phyloP scores from a whole-genome alignment of 169 alveolate genomes.

The Theileria orientalis region DNA sequence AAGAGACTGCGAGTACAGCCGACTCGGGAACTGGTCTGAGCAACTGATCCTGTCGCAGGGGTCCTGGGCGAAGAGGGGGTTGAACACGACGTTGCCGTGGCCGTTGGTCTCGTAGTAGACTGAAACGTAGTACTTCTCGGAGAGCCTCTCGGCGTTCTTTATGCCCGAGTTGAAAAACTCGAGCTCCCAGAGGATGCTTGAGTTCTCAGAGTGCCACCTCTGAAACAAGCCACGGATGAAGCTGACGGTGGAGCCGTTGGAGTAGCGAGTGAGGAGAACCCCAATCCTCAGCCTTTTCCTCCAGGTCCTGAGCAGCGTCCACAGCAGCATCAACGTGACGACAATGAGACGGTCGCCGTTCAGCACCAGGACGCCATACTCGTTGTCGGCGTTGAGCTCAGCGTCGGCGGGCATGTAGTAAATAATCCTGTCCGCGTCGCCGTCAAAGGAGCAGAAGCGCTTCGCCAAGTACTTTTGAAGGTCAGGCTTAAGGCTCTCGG shows the following conservation, averaged over 20 bases:
- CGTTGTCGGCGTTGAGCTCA: not conserved
- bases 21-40: not conserved
- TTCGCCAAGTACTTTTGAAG: constrained; percentile 3
- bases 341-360: constrained; percentile 66
- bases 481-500: constrained; percentile 6
- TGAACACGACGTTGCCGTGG: constrained; percentile 61
- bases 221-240: constrained; percentile 17
- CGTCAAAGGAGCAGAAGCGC: constrained; percentile 71
- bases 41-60: not conserved
- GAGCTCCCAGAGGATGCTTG: constrained; percentile 30
- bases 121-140: constrained; percentile 53
- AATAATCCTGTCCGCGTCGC: constrained; percentile 71
- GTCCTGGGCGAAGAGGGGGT: not conserved
- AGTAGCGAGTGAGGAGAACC: constrained; percentile 14
- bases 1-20: not conserved
- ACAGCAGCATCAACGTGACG: constrained; percentile 43
- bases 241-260: constrained; percentile 35
- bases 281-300: constrained; percentile 9
- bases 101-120: constrained; percentile 76
- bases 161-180: constrained; percentile 66
- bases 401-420: constrained; percentile 52
- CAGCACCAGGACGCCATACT: constrained; percentile 24
- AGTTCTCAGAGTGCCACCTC: constrained; percentile 9
- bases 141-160: constrained; percentile 59
- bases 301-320: constrained; percentile 6